Evolutionary conservation across 805 yeast species (phyloP).

Genomic region (Yarrowia keelungensis): DNA sequence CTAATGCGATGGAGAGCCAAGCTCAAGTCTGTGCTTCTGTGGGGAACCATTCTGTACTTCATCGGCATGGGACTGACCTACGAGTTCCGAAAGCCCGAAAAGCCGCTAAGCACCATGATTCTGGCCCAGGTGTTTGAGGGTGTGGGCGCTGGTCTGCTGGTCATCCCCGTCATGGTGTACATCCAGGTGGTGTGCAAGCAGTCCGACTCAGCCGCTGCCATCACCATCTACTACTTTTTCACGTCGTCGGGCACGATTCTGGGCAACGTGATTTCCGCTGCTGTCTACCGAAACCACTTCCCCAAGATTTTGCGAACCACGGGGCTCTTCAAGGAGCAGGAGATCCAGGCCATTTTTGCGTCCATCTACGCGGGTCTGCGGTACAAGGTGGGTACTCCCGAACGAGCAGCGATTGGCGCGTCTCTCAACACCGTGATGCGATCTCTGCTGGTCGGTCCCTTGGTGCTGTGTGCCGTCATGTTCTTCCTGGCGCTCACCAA

Average conservation of each 20-base stretch:
- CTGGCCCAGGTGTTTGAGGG: slow-evolving; percentile 31
- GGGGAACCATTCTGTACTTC: slow-evolving; percentile 26
- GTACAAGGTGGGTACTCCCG: slow-evolving; percentile 8
- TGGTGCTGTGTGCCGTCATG: slow-evolving; percentile 23
- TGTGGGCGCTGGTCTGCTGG: slow-evolving; percentile 28
- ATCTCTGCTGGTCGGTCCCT: slow-evolving; percentile 15
- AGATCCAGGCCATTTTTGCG: not conserved
- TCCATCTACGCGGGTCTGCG: not conserved
- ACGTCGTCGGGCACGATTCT: slow-evolving; percentile 37
- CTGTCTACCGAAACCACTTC: slow-evolving; percentile 38
- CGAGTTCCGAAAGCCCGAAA: slow-evolving; percentile 33
- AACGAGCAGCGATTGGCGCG: slow-evolving; percentile 4
- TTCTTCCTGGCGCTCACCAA: slow-evolving; percentile 5
- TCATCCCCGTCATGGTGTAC: slow-evolving; percentile 30
- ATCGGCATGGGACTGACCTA: slow-evolving; percentile 24
- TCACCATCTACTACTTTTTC: slow-evolving; percentile 37
- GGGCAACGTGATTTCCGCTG: slow-evolving; percentile 39
- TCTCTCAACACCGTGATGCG: slow-evolving; percentile 20
- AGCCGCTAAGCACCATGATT: slow-evolving; percentile 18
- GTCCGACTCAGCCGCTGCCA: slow-evolving; percentile 37
- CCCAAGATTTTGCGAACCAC: slow-evolving; percentile 2
- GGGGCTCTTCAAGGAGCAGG: not conserved
- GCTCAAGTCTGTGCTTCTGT: slow-evolving; percentile 13
- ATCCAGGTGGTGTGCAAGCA: slow-evolving; percentile 36
- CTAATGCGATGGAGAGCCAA: slow-evolving; percentile 33